Base-by-base conservation (phyloP, 208 protist species). In the Leishmania martiniquensis region DNA sequence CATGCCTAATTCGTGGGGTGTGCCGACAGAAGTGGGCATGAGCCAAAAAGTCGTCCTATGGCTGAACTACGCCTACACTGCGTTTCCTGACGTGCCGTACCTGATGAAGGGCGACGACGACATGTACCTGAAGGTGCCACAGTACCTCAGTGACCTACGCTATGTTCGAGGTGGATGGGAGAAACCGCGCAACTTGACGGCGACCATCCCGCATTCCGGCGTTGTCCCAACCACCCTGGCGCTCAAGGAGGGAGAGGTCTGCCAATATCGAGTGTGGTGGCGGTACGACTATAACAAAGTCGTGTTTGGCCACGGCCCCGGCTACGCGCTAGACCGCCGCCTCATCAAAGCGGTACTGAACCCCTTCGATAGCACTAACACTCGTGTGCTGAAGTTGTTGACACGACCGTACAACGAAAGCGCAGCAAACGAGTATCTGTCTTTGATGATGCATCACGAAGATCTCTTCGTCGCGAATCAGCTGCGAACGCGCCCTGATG, bases 41-140 rank as follows among this genome's bases (percentile, higher is more conserved):
- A 77, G 73, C 37, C 79, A 81, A 62, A 90, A 90, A 76, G 57
- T 78, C 29, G 75, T 83, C 51, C 17, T 83, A 17, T 85, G 79
- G 82, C 81, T 86, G 72, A 47, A 1, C 87, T 87, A 29, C 45
- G 45, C 45, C 9, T 49, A 49, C 45, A 1, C 45, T 49, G 45
- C 45, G 45, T 49, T 49, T 12, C 77, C 80, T 52, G 69, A 83
- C 49, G 78, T 77, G 44, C 45, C 54, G 45, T 90, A 83, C 72
- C 59, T 90, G 49, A 82, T 73, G 59, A 90, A 88, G 65, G 77
- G 83, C 32, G 87, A 90, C 47, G 87, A 90, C 77, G 87, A 90
- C 76, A 76, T 76, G 52, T 91, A 86, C 60, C 20, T 87, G 49
- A 82, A 80, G 63, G 84, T 91, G 75, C 87, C 87, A 69, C 84